Evolutionary conservation across 495 filamentous ascomycete species (phyloP).

Genomic region (Trichoderma gamsii): DNA sequence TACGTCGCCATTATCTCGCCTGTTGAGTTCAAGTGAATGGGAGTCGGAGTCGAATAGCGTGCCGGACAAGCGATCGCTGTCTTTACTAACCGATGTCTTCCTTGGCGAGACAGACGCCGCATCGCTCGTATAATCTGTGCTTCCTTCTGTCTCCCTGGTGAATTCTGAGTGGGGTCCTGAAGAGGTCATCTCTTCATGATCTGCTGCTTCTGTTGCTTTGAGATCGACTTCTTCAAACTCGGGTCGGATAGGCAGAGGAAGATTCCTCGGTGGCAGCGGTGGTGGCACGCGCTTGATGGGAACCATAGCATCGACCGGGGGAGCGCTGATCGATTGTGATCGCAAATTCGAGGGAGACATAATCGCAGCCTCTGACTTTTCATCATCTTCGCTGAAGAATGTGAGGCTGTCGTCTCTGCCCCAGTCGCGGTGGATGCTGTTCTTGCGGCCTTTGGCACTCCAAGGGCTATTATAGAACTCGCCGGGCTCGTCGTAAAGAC

Average conservation of each 20-base stretch:
- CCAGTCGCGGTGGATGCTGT: background rate
- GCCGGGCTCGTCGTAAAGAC: background rate
- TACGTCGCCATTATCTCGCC: background rate
- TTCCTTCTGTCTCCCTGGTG: background rate
- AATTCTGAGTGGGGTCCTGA: background rate
- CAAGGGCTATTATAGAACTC: constrained; percentile 1
- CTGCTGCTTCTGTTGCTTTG: background rate
- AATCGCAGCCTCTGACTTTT: background rate
- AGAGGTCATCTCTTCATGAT: background rate
- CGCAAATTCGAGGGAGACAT: background rate
- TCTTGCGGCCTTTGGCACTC: background rate
- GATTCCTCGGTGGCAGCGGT: background rate
- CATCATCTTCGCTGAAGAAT: background rate
- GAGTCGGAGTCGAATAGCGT: background rate
- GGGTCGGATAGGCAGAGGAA: background rate
- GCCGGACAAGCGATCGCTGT: background rate
- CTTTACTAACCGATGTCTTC: background rate
- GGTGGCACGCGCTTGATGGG: background rate
- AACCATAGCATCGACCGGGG: background rate
- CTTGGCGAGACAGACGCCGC: background rate
- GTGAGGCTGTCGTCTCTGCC: background rate
- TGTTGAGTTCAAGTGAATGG: background rate
- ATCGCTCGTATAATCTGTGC: background rate
- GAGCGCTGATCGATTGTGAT: background rate
- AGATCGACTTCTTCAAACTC: constrained; percentile 9